phyloP scores from a whole-genome alignment of 495 filamentous ascomycete genomes.

The Tuber calosporum region DNA sequence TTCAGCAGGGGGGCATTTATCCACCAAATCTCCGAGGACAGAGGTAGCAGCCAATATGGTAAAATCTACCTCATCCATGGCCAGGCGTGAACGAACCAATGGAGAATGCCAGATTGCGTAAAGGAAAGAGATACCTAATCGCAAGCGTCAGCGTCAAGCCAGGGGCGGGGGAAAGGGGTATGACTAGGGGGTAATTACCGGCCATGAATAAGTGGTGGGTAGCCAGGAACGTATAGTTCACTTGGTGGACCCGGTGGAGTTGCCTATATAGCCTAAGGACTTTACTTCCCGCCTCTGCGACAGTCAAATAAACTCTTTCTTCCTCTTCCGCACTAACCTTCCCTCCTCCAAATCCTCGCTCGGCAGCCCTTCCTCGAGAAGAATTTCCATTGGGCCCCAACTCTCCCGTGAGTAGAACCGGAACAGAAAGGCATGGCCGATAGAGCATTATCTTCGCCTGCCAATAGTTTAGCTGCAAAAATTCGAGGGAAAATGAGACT shows the following conservation, averaged over 20 bases:
- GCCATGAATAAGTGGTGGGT: slow-evolving; percentile 98
- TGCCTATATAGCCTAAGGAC: slow-evolving; percentile 85
- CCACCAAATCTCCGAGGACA: slow-evolving; percentile 66
- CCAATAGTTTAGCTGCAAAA: slow-evolving; percentile 93
- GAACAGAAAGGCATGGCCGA: slow-evolving; percentile 82
- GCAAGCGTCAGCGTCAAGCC: slow-evolving; percentile 11
- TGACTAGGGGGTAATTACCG: slow-evolving; percentile 46
- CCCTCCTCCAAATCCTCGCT: slow-evolving; percentile 27
- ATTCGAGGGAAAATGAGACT: slow-evolving; percentile 76
- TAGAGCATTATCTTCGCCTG: slow-evolving; percentile 97
- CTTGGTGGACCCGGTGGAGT: slow-evolving; percentile 75
- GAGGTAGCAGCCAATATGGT: slow-evolving; percentile 92
- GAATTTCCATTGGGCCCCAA: slow-evolving; percentile 36
- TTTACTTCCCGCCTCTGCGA: slow-evolving; percentile 89
- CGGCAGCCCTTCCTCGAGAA: slow-evolving; percentile 33
- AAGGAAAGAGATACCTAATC: slow-evolving; percentile 76
- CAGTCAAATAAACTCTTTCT: slow-evolving; percentile 82
- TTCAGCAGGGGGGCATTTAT: slow-evolving; percentile 73
- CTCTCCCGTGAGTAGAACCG: slow-evolving; percentile 72
- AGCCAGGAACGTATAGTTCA: slow-evolving; percentile 95
- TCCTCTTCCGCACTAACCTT: slow-evolving; percentile 57
- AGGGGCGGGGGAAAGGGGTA: not conserved
- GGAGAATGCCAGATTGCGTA: slow-evolving; percentile 97
- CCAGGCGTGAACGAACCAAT: slow-evolving; percentile 73
- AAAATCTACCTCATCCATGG: slow-evolving; percentile 91